Conservation (phyloP, 768 basidiomycete genomes). For the Leccinum pellstonianum region DNA sequence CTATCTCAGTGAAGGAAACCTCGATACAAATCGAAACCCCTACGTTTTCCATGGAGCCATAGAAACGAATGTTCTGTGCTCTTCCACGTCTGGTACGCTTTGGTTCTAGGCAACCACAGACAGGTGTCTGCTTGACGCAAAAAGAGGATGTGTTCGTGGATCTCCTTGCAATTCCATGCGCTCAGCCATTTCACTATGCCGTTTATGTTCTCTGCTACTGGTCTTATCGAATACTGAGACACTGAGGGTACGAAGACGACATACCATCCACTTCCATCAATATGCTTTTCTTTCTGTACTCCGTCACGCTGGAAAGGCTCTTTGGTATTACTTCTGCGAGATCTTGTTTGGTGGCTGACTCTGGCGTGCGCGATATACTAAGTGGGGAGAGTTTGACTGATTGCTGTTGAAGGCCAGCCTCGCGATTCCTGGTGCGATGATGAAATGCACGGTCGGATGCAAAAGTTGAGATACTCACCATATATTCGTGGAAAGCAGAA, state of each 20-base stretch:
- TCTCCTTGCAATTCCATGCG: slow-evolving; percentile 7
- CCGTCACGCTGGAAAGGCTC: background rate
- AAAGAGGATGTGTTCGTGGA: background rate
- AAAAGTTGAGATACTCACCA: background rate
- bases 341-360: background rate
- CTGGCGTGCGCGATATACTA: background rate
- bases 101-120: slow-evolving; percentile 8
- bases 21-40: background rate
- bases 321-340: background rate
- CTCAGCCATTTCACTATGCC: slow-evolving; percentile 3
- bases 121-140: slow-evolving; percentile 12
- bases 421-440: background rate
- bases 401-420: background rate
- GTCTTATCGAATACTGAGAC: background rate
- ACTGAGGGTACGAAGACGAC: background rate
- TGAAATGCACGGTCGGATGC: background rate
- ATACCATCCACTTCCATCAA: background rate
- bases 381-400: background rate
- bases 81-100: slow-evolving; percentile 7
- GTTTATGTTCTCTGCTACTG: slow-evolving; percentile 1
- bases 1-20: background rate
- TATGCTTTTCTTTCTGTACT: background rate
- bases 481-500: slow-evolving; percentile 9
- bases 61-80: background rate
- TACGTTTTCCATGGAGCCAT: slow-evolving; percentile 21